Evolutionary conservation across 1,139 yeast species (phyloP).

Genomic region (Protomyces inouyei): DNA sequence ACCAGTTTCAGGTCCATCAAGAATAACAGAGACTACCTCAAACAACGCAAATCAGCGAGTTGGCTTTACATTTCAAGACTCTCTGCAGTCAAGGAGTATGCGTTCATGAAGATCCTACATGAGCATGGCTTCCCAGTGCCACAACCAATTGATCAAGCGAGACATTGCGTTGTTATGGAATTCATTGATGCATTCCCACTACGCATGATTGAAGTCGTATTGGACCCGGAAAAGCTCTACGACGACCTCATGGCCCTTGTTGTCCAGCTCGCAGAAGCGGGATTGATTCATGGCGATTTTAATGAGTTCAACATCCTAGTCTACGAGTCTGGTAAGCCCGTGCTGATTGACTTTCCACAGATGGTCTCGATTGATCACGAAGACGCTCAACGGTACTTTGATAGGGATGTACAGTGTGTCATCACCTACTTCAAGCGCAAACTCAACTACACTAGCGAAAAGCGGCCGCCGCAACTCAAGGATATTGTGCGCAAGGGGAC

Average conservation of each 20-base stretch:
- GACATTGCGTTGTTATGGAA: slow-evolving; percentile 93
- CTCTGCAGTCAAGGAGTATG: slow-evolving; percentile 89
- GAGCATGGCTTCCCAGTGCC: slow-evolving; percentile 82
- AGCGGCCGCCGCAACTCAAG: slow-evolving; percentile 73
- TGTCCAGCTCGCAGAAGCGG: slow-evolving; percentile 75
- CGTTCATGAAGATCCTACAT: slow-evolving; percentile 72
- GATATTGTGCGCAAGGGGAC: slow-evolving; percentile 59
- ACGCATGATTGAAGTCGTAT: slow-evolving; percentile 26
- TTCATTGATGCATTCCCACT: slow-evolving; percentile 82
- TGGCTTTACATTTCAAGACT: slow-evolving; percentile 91
- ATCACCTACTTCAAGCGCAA: slow-evolving; percentile 74
- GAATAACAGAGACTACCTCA: slow-evolving; percentile 85
- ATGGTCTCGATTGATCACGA: slow-evolving; percentile 88
- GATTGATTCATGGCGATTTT: slow-evolving; percentile 93
- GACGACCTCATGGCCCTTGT: slow-evolving; percentile 81
- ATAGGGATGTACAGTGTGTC: slow-evolving; percentile 88
- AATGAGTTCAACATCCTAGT: slow-evolving; percentile 94
- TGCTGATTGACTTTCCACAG: slow-evolving; percentile 96
- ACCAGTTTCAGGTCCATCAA: slow-evolving; percentile 88
- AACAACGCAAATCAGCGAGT: slow-evolving; percentile 59
- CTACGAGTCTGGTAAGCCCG: slow-evolving; percentile 49
- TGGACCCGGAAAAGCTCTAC: slow-evolving; percentile 64
- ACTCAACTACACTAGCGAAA: slow-evolving; percentile 65
- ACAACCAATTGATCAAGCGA: slow-evolving; percentile 76
- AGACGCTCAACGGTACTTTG: slow-evolving; percentile 81